Evolutionary conservation across 306 rosid genomes (phyloP), one percentile per base, ranked within the genome.

Genomic region (Malus sieversii): DNA sequence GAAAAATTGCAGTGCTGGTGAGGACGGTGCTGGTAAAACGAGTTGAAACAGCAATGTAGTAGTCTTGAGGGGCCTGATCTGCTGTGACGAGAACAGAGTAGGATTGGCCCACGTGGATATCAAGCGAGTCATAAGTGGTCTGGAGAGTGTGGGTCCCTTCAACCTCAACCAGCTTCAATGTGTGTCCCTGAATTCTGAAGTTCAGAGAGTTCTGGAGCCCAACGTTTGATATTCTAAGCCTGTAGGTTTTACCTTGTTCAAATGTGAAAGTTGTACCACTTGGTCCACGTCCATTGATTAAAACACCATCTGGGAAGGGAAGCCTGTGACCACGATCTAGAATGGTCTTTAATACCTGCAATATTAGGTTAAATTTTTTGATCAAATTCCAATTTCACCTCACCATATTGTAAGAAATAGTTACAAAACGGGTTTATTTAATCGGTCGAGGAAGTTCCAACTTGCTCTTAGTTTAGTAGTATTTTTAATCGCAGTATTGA

Each of bases 81-180:
- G 97, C 97, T 27, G 98, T 95, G 85, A 95, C 68, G 19, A 92
- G 96, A 51, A 92, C 97, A 0, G 97, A 95, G 65, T 89, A 89
- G 55, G 98, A 95, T 23, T 95, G 98, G 38, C 98, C 98, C 12
- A 85, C 97, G 51, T 95, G 97, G 77, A 92, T 87, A 78, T 95
- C 98, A 30, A 95, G 78, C 12, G 96, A 90, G 2, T 92, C 85
- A 77, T 90, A 95, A 1, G 80, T 77, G 20, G 95, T 90, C 67
- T 95, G 97, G 29, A 90, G 7, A 2, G 98, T 92, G 90, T 95
- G 98, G 42, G 97, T 92, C 67, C 98, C 98, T 61, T 95, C 97
- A 35, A 92, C 98, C 83, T 95, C 98, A 46, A 92, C 97, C 72
- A 95, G 61, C 70, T 83, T 86, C 97, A 95, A 75, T 76, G 15